Evolutionary conservation across 805 yeast genomes (phyloP).

Genomic region (Lachancea waltii): DNA sequence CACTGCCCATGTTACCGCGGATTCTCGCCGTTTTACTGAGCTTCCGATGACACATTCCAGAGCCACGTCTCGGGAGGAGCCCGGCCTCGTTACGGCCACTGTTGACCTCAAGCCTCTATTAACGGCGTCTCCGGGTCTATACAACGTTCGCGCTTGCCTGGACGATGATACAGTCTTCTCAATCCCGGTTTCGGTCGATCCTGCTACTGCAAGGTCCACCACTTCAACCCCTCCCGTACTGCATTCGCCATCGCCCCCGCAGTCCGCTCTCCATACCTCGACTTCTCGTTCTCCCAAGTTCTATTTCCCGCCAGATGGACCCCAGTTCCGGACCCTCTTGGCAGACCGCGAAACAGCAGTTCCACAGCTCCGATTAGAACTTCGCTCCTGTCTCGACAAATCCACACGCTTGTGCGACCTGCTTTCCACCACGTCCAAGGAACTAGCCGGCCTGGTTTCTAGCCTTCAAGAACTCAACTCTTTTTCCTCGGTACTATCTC

Average conservation of each 20-base stretch:
- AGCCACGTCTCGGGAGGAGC: no score
- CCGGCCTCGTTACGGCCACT: not conserved
- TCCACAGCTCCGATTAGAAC: constrained; percentile 5
- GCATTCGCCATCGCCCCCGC: not conserved
- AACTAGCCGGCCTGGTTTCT: constrained; percentile 2
- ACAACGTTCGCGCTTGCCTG: not conserved
- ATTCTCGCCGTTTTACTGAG: not conserved
- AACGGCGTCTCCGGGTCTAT: not conserved
- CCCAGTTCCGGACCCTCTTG: constrained; percentile 8
- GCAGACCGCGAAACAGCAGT: constrained; percentile 3
- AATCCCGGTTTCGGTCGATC: not conserved
- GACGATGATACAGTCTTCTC: not conserved
- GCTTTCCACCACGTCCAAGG: not conserved
- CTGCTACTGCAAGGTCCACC: not conserved
- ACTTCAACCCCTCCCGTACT: not conserved
- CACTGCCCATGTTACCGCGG: not conserved
- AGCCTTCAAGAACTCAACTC: constrained; percentile 3
- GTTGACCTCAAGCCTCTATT: not conserved
- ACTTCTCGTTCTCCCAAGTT: not conserved
- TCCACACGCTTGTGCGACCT: constrained; percentile 2
- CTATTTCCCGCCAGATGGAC: constrained; percentile 8
- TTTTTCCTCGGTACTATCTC: not conserved
- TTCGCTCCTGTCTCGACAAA: constrained; percentile 2
- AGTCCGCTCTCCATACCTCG: no score
- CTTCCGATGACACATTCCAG: not conserved